Evolutionary conservation across 371 early-diverging fungal genomes (phyloP), one percentile per base, ranked within the genome.

Genomic region (Circinella umbellata): DNA sequence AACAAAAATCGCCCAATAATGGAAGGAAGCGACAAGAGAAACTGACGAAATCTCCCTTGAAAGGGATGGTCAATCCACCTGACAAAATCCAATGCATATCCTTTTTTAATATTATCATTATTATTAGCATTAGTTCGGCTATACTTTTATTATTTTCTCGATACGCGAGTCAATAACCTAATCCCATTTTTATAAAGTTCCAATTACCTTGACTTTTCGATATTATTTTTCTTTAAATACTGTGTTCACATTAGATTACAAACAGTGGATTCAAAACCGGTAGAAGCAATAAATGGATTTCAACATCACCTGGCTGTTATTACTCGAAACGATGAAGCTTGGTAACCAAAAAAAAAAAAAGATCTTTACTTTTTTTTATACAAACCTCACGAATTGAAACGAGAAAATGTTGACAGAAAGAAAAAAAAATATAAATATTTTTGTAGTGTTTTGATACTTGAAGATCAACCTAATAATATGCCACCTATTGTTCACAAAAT

Each of bases 71-170:
- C 27, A 63, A 53, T 53, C 48, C 65, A 7, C 74, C 73, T 10
- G 81, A 81, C 59, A 75, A 59, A 42, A 63, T 69, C 13, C 69
- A 75, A 69, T 71, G 74, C 64, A 81, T 81, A 81, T 81, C 81
- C 81, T 81, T 81, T 81, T 67, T 60, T 67, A 67, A 2, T 27
- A 53, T 42, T 67, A 42, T 42, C 3, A 42, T 9, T 42, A 42
- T 42, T 9, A 42, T 42, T 9, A 27, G 2, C 27, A 27, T 27
- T 27, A 1, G 27, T 27, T 27, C 27, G 27, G 27, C 27, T 27
- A 27, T 27, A 42, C 42, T 42, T 42, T 42, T 42, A 9, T 42
- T 27, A 27, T 27, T 27, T 27, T 27, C 27, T 27, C 27, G 27
- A 27, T 27, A 27, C 27, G 0, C 27, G 27, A 27, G 27, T 47